phyloP scores from a whole-genome alignment of 345 rosid genomes.

The Triadica sebifera region DNA sequence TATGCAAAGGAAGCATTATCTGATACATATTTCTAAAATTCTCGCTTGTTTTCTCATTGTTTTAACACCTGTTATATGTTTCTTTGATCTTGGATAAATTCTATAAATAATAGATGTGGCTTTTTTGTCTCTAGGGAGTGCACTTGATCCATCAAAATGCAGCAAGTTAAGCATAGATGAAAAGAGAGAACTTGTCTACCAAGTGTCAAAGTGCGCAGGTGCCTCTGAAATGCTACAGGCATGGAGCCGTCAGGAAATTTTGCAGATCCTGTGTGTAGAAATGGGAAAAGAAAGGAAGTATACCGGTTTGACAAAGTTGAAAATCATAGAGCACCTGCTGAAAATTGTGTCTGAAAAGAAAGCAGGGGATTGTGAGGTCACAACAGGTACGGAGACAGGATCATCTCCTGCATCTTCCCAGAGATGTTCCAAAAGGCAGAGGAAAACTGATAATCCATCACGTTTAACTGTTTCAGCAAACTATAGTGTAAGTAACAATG shows the following conservation, averaged over 20 bases:
- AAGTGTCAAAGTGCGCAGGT: slow-evolving; percentile 61
- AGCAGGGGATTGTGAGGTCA: slow-evolving; percentile 39
- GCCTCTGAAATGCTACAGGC: slow-evolving; percentile 72
- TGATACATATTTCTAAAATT: neutral
- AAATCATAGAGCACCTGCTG: slow-evolving; percentile 84
- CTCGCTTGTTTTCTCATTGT: neutral
- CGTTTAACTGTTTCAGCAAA: slow-evolving; percentile 43
- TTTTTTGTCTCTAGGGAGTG: slow-evolving; percentile 9
- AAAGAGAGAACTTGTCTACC: slow-evolving; percentile 77
- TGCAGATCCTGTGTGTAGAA: slow-evolving; percentile 86
- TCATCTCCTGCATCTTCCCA: slow-evolving; percentile 35
- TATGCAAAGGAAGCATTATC: neutral
- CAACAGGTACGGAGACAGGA: slow-evolving; percentile 35
- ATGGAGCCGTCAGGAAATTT: slow-evolving; percentile 94
- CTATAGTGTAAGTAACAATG: slow-evolving; percentile 22
- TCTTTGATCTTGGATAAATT: neutral
- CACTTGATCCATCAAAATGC: slow-evolving; percentile 28
- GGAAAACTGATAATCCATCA: slow-evolving; percentile 64
- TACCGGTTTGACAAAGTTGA: slow-evolving; percentile 83
- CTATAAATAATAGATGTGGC: neutral
- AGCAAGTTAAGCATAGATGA: slow-evolving; percentile 60
- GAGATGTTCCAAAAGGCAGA: slow-evolving; percentile 54
- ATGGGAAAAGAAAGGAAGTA: slow-evolving; percentile 99
- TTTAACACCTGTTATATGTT: neutral
- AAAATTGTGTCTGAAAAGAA: slow-evolving; percentile 71